Conservation (phyloP, 495 filamentous ascomycete species). For the Aspergillus indologenus region DNA sequence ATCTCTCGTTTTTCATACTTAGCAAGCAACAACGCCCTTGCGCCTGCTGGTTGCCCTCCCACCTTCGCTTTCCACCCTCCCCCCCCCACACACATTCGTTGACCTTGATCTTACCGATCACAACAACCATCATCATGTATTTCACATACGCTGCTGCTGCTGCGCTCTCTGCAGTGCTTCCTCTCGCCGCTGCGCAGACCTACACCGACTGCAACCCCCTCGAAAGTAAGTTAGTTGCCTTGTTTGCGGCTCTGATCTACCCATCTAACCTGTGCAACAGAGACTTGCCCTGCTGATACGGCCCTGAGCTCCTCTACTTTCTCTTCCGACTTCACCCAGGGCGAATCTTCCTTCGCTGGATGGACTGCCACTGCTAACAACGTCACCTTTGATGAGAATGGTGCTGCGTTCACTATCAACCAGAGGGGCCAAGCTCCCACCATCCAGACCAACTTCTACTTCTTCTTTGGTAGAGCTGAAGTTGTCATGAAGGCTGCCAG, state of each 20-base stretch:
- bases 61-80: constrained; percentile 8
- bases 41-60: constrained; percentile 2
- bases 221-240: constrained; percentile 25
- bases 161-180: constrained; percentile 36
- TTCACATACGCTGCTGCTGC: constrained; percentile 33
- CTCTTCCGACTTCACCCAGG: constrained; percentile 64
- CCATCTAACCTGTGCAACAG: constrained; percentile 20
- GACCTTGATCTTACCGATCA: neutral
- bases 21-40: neutral
- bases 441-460: constrained; percentile 68
- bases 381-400: constrained; percentile 48
- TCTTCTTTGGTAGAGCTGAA: constrained; percentile 73
- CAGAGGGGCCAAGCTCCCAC: constrained; percentile 72
- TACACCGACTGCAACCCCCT: constrained; percentile 44
- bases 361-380: constrained; percentile 62
- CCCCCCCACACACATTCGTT: constrained; percentile 1
- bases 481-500: constrained; percentile 69
- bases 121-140: constrained; percentile 25
- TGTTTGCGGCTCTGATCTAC: neutral
- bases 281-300: constrained; percentile 58
- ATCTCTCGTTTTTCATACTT: neutral
- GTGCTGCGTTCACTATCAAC: constrained; percentile 68
- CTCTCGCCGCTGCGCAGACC: constrained; percentile 44
- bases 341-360: constrained; percentile 44
- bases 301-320: constrained; percentile 57